A percentile compares a stretch with the other conserved stretches of the same genome.
Conservation (phyloP, 139 green algal genomes). For the Micractinium sp. region DNA sequence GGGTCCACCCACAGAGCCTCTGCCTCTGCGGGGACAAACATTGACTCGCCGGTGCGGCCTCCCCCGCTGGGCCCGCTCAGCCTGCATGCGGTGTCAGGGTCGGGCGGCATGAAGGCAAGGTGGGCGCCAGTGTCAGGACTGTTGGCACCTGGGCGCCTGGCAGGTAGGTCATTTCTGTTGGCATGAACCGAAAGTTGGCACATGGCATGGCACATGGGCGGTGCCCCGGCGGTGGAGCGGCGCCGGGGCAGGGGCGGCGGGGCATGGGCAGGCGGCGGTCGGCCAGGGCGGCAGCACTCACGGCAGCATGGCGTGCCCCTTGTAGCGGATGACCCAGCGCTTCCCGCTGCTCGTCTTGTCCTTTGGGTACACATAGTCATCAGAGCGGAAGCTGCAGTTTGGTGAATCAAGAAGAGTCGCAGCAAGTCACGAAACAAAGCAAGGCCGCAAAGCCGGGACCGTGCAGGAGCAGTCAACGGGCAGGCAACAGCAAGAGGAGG, state of each 20-base stretch:
- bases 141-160: not conserved
- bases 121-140: not conserved
- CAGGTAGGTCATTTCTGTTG: too few relatives aligned
- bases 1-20: not conserved
- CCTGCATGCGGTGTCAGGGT: not conserved
- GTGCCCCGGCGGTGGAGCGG: not conserved
- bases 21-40: not conserved
- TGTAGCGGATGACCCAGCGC: constrained; percentile 3
- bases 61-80: not conserved
- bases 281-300: not conserved
- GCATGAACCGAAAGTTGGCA: too few relatives aligned
- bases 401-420: not conserved
- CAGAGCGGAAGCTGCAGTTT: constrained; percentile 6
- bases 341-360: not conserved
- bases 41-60: too few relatives aligned
- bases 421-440: too few relatives aligned
- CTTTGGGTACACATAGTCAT: not conserved
- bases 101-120: too few relatives aligned
- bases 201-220: too few relatives aligned
- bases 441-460: too few relatives aligned
- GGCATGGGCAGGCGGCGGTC: too few relatives aligned
- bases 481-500: not conserved
- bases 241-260: too few relatives aligned
- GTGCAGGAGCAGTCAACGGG: not conserved
- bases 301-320: not conserved